Conservation (phyloP, 441 rosid species). For the Gossypium lobatum region DNA sequence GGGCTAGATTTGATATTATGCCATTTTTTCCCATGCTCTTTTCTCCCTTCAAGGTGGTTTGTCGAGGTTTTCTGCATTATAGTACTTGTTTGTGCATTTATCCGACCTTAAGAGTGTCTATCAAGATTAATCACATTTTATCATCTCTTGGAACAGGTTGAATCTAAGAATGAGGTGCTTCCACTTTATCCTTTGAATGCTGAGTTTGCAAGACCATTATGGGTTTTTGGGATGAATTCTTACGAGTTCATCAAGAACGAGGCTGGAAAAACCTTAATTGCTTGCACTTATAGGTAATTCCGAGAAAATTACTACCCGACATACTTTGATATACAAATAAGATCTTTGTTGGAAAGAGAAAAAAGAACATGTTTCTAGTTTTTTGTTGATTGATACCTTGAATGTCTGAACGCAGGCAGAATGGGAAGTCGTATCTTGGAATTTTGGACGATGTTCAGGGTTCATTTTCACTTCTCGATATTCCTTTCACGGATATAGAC, state of each 20-base stretch:
- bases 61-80: neutral
- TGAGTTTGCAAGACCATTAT: conserved; percentile 78
- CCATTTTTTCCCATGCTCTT: neutral
- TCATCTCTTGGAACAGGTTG: conserved; percentile 39
- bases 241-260: conserved; percentile 55
- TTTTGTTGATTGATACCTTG: conserved; percentile 3
- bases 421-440: conserved; percentile 80
- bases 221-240: conserved; percentile 78
- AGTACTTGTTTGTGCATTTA: neutral
- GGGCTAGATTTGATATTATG: too few species aligned
- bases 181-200: conserved; percentile 58
- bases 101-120: neutral
- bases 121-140: conserved; percentile 7
- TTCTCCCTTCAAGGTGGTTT: neutral
- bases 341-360: neutral
- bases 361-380: neutral
- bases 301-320: conserved; percentile 11
- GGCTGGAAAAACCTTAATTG: conserved; percentile 54
- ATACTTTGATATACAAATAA: conserved; percentile 8
- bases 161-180: conserved; percentile 50
- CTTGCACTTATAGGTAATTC: conserved; percentile 73
- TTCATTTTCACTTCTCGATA: conserved; percentile 63
- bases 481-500: conserved; percentile 76
- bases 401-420: conserved; percentile 51
- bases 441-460: conserved; percentile 55